Conservation (phyloP, 495 filamentous ascomycete genomes). For the Penicillium pancosmium region DNA sequence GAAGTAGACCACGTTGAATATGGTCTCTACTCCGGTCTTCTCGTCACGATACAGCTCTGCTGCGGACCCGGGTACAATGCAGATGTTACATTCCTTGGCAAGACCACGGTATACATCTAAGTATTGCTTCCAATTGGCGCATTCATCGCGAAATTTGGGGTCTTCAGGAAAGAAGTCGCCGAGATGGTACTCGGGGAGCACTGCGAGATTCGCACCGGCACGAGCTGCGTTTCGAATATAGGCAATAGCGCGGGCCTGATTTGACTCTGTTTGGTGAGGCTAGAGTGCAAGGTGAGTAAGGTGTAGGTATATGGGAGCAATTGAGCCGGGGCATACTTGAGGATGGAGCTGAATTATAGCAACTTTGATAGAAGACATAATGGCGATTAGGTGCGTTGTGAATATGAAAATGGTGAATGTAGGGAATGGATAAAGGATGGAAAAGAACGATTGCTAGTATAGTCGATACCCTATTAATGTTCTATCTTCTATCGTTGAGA, state of each 20-base stretch:
- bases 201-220: constrained; percentile 11
- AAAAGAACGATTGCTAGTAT: too few relatives aligned
- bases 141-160: constrained; percentile 12
- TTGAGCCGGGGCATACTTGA: too few relatives aligned
- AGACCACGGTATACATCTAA: constrained; percentile 62
- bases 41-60: constrained; percentile 3
- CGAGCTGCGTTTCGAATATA: constrained; percentile 20
- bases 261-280: constrained; percentile 9
- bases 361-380: too few relatives aligned
- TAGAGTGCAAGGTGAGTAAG: neutral
- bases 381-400: too few relatives aligned
- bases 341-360: too few relatives aligned
- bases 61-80: constrained; percentile 64
- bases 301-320: too few relatives aligned
- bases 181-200: constrained; percentile 10
- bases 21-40: neutral
- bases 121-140: constrained; percentile 38
- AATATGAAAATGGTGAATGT: too few relatives aligned
- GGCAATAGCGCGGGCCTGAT: constrained; percentile 9
- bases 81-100: constrained; percentile 62
- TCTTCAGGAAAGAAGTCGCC: constrained; percentile 15
- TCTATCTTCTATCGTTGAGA: too few relatives aligned
- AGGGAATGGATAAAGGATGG: too few relatives aligned
- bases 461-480: too few relatives aligned
- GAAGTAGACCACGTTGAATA: neutral